Conservation (phyloP, 768 basidiomycete species). For the Calocybe gangraenosa region DNA sequence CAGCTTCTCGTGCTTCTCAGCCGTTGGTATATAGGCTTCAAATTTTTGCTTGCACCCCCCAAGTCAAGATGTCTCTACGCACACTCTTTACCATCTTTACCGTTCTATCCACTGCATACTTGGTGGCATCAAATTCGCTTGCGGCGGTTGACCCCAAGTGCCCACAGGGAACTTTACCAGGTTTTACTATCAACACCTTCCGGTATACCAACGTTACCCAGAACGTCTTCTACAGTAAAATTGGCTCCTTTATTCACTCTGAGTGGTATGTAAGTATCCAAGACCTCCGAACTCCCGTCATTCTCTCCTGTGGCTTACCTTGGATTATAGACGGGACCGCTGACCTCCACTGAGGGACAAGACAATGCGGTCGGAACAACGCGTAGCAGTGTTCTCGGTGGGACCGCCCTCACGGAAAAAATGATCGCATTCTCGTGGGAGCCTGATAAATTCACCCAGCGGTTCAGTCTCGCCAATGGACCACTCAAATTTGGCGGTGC, state of each 20-base stretch:
- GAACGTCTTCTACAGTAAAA: background rate
- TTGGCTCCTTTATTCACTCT: background rate
- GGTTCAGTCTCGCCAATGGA: background rate
- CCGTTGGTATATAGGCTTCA: too few relatives aligned
- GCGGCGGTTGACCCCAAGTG: background rate
- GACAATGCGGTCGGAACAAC: conserved; percentile 6
- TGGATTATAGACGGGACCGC: background rate
- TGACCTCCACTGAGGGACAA: background rate
- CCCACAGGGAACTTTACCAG: background rate
- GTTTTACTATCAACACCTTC: background rate
- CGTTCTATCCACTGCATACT: too few relatives aligned
- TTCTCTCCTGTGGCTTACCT: background rate
- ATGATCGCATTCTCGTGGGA: background rate
- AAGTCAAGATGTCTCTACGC: too few relatives aligned
- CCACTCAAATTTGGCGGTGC: background rate
- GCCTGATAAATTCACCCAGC: background rate
- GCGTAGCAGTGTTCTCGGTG: background rate
- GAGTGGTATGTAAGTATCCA: background rate
- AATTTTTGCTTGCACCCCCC: too few relatives aligned
- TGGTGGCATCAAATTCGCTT: too few relatives aligned
- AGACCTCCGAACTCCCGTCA: background rate
- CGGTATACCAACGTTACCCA: background rate
- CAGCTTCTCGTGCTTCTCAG: too few relatives aligned
- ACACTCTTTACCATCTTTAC: too few relatives aligned
- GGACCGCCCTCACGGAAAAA: background rate